Evolutionary conservation across 164 flowering plant species (phyloP).

Genomic region (Hamamelis virginiana): DNA sequence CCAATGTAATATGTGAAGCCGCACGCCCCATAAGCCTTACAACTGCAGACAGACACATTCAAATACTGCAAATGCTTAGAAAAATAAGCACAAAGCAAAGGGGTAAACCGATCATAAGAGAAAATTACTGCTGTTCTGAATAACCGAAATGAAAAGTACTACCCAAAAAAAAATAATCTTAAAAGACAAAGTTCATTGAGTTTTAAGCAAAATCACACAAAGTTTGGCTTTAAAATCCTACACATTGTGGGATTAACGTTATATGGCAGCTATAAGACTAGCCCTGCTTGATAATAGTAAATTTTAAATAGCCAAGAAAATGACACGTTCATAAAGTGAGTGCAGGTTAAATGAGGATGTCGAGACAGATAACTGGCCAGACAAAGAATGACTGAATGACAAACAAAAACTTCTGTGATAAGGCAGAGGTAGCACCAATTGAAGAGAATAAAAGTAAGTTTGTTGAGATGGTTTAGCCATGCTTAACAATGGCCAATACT

Average conservation of each 20-base stretch:
- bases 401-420: background rate
- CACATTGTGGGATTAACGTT: background rate
- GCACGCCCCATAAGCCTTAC: slow-evolving; percentile 99
- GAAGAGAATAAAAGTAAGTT: background rate
- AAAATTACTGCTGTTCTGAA: background rate
- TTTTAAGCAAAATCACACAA: background rate
- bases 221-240: background rate
- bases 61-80: no score
- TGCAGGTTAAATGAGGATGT: no score
- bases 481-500: no score
- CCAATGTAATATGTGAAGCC: slow-evolving; percentile 96
- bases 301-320: background rate
- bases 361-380: no score
- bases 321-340: no score
- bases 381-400: background rate
- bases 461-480: background rate
- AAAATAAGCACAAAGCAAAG: background rate
- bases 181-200: background rate
- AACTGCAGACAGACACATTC: slow-evolving; percentile 45
- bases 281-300: background rate
- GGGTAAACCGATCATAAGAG: background rate
- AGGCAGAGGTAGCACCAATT: background rate
- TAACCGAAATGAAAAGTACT: background rate
- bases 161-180: background rate
- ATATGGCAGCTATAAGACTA: background rate